Evolutionary conservation across 768 basidiomycete species (phyloP).

Genomic region (Suillus placidus): DNA sequence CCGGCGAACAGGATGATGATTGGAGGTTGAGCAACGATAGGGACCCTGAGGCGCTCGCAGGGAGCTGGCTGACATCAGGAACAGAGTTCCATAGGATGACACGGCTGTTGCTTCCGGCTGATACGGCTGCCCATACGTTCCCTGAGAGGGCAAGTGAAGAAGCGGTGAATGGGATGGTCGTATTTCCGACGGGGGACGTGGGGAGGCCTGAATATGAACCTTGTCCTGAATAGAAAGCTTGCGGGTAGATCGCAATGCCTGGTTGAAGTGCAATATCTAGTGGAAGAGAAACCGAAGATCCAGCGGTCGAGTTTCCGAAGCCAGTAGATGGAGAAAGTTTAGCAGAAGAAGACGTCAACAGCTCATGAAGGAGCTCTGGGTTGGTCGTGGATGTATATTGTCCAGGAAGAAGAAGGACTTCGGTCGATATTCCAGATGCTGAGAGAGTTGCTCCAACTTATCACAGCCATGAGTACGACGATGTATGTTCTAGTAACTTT

Average conservation of each 20-base stretch:
- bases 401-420: conserved; percentile 71
- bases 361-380: conserved; percentile 69
- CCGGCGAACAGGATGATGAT: conserved; percentile 72
- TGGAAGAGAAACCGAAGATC: conserved; percentile 56
- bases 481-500: conserved; percentile 14
- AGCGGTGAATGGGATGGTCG: conserved; percentile 52
- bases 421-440: conserved; percentile 52
- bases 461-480: conserved; percentile 16
- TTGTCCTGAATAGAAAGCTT: conserved; percentile 66
- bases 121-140: conserved; percentile 70
- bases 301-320: conserved; percentile 58
- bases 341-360: conserved; percentile 67
- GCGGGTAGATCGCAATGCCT: conserved; percentile 67
- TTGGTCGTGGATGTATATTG: conserved; percentile 73
- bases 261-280: conserved; percentile 66
- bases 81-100: conserved; percentile 80
- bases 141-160: conserved; percentile 70
- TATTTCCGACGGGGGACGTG: conserved; percentile 46
- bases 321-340: conserved; percentile 61
- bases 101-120: conserved; percentile 55
- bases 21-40: conserved; percentile 72
- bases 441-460: conserved; percentile 73
- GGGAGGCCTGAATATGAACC: conserved; percentile 62
- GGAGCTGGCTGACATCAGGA: conserved; percentile 73
- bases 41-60: conserved; percentile 47